Base-by-base conservation (phyloP, 2,329 filamentous ascomycete species). In the Fusarium longipes region DNA sequence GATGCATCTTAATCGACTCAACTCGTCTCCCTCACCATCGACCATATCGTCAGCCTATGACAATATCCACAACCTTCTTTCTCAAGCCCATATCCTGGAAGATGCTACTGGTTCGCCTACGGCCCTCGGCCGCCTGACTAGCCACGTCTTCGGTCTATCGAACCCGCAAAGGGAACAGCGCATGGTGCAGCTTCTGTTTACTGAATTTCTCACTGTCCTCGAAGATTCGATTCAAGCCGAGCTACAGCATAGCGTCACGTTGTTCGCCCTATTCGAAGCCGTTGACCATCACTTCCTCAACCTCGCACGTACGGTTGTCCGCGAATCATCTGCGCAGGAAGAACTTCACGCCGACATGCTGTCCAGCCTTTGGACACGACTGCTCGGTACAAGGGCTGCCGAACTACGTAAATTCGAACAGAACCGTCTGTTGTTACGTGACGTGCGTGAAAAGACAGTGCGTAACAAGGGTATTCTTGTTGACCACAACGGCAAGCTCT, bases 211-310 rank as follows among this genome's bases (percentile, higher is more conserved):
- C 36, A 85, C 87, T 33, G 92, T 96, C 1, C 87, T 97, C 22
- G 95, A 98, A 80, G 93, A 97, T 66, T 91, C 92, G 61, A 96
- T 97, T 77, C 88, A 91, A 72, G 91, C 87, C 68, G 94, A 98
- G 78, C 84, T 97, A 20, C 89, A 89, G 53, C 91, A 95, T 79
- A 91, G 90, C 38, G 87, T 93, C 3, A 87, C 89, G 2, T 87
- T 97, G 15, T 97, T 97, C 77, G 87, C 87, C 5, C 88, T 97
- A n/a, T 97, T 97, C 77, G 93, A 97, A 77, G 87, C 89, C 60
- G 93, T 97, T 70, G 95, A 98, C 79, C 87, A 89, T 52, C 93
- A 97, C 77, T 97, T 97, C 79, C 86, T 93, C 64, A 96, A 96
- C 76, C 85, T 97, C 1, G 93, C 93, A 66, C 90, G 93, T 63